Conservation (phyloP, 2,329 filamentous ascomycete species). For the Claviceps africana region DNA sequence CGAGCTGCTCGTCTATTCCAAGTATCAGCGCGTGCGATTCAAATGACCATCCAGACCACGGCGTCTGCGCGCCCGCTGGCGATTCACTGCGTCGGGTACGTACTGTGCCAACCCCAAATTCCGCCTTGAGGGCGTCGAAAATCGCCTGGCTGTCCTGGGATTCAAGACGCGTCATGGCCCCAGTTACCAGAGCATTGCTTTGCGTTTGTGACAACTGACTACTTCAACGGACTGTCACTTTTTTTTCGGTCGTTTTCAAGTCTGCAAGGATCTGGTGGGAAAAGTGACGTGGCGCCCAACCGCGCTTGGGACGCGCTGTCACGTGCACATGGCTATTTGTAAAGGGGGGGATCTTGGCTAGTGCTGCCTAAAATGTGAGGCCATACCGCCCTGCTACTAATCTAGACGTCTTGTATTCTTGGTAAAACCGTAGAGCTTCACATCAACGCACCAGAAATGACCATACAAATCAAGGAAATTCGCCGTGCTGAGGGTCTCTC, state of each 20-base stretch:
- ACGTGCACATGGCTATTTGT: constrained; percentile 11
- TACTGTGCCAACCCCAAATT: constrained; percentile 26
- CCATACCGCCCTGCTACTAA: not conserved
- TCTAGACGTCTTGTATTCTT: not conserved
- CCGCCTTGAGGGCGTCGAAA: constrained; percentile 22
- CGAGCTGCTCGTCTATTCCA: constrained; percentile 4
- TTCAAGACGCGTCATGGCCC: constrained; percentile 16
- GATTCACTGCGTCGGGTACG: constrained; percentile 12
- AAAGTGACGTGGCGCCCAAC: not conserved
- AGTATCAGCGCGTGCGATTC: not conserved
- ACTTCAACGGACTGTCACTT: not conserved
- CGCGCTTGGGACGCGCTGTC: constrained; percentile 15
- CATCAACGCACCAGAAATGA: not conserved
- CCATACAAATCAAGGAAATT: not conserved
- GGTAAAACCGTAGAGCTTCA: not conserved
- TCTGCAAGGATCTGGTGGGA: not conserved
- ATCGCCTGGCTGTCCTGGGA: constrained; percentile 32
- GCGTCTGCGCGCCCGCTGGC: not conserved
- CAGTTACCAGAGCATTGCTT: constrained; percentile 9
- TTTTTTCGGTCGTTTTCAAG: not conserved
- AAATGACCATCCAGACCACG: not conserved
- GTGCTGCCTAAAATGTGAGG: not conserved
- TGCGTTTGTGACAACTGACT: not conserved
- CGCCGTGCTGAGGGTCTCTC: not conserved
- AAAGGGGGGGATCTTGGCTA: not conserved